Base-by-base conservation (phyloP, 1,139 yeast genomes). In the Kodamaea anthophila region DNA sequence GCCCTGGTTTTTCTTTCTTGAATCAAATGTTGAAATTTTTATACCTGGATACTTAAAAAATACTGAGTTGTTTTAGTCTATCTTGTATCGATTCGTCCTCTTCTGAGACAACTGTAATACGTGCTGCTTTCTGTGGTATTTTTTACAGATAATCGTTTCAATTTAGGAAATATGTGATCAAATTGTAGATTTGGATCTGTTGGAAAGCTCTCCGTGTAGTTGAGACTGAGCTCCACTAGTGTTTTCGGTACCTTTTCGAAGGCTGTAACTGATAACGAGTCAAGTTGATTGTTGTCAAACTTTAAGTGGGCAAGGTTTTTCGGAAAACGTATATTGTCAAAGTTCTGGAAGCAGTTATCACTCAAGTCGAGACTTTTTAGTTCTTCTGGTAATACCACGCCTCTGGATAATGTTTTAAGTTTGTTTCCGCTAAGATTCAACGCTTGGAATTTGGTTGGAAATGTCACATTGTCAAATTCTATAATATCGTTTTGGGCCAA, bases 401-500 rank as follows among this genome's bases (percentile, higher is more conserved):
- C 19, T 1, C 23, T 24, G 24, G 37, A 34, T 26, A 44, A 47
- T 9, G 26, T 13, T 1, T 21, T 26, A 5, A 49, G 30, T 7
- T 38, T 39, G 29, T 49, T 48, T 5, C 32, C 34, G 15, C 42
- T 38, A 19, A 49, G 29, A 21, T 44, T 41, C 14, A 52, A 34
- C 5, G 27, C 26, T 15, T 27, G 31, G 13, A 51, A 34, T 8
- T 25, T 23, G 5, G 28, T 9, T 2, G 44, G 44, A 30, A 50
- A 50, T 15, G 28, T 18, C 11, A 49, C 36, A 15, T 43, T 28
- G 3, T 25, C 21, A 8, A 49, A 31, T 5, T 37, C 39, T n/a
- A 39, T 32, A 16, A 52, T 44, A 30, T 46, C 53, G 25, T 52
- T 51, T 11, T 38, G 33, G 13, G 43, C 33, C 12, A 52, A 29